Conservation (phyloP, 257 asterid species). For the Salvia miltiorrhiza region DNA sequence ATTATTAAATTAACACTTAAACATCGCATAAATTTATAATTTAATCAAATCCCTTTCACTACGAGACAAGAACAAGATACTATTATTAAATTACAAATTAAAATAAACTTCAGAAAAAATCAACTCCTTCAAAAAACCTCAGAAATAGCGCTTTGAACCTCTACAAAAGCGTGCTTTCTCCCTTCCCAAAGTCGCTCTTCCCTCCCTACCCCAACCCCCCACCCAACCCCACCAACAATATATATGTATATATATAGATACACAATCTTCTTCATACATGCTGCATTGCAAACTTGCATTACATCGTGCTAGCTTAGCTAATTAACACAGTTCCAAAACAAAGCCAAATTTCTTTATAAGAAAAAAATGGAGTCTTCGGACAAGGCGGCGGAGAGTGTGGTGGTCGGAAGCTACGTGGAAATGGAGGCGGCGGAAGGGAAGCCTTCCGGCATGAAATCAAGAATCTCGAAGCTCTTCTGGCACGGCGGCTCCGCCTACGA, state of each 20-base stretch:
- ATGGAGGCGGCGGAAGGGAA: conserved; percentile 74
- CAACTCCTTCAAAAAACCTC: conserved; percentile 19
- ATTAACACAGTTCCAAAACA: not conserved
- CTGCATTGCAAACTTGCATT: not conserved
- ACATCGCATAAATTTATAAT: not conserved
- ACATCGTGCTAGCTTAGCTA: no score
- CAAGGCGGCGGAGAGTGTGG: conserved; percentile 62
- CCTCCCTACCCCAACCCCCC: not conserved
- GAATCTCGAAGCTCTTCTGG: conserved; percentile 68
- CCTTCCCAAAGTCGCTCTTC: conserved; percentile 44
- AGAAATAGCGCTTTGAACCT: conserved; percentile 10
- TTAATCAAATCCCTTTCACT: conserved; percentile 7
- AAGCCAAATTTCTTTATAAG: no score
- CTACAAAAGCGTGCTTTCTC: conserved; percentile 28
- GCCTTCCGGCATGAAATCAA: conserved; percentile 40
- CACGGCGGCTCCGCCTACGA: conserved; percentile 94
- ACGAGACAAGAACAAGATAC: conserved; percentile 18
- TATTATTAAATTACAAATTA: conserved; percentile 14
- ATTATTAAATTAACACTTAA: conserved; percentile 2
- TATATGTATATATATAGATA: conserved; percentile 14
- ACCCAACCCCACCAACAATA: not conserved
- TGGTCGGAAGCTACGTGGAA: conserved; percentile 69
- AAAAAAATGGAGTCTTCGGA: conserved; percentile 50
- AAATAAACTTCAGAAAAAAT: not conserved
- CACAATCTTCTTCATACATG: not conserved